These are phyloP conservation scores for Ilyonectria destructans DNA, from an alignment of 2,329 filamentous ascomycete genomes.

Conservation along the genomic window DNA sequence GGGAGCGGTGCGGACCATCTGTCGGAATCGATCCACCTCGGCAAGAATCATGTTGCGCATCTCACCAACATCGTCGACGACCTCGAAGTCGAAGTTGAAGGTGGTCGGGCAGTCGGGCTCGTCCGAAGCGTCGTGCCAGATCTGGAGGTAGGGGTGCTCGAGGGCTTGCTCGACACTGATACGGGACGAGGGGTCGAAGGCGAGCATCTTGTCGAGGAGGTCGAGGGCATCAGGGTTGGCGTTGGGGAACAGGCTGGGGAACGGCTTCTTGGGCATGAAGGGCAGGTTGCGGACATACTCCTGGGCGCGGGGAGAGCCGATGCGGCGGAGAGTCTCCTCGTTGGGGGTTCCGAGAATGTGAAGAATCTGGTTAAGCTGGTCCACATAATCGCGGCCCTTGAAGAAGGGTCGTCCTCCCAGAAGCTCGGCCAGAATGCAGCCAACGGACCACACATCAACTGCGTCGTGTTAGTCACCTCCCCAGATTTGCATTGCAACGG, in stretches of 20 bases:
- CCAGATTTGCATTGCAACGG: background rate
- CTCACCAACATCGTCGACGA: conserved; percentile 93
- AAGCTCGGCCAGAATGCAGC: conserved; percentile 96
- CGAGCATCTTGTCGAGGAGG: conserved; percentile 96
- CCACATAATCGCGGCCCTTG: conserved; percentile 99
- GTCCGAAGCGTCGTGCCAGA: conserved; percentile 98
- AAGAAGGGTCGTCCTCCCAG: conserved; percentile 98
- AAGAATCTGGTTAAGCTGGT: conserved; percentile 99
- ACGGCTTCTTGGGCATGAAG: conserved; percentile 94
- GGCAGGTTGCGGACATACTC: conserved; percentile 98
- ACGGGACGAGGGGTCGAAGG: conserved; percentile 94
- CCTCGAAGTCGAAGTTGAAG: conserved; percentile 98
- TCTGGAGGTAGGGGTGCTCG: conserved; percentile 95
- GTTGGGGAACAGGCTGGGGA: conserved; percentile 90
- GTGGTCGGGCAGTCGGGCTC: conserved; percentile 94
- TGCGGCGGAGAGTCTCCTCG: conserved; percentile 93
- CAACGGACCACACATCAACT: conserved; percentile 99
- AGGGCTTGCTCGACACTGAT: conserved; percentile 96
- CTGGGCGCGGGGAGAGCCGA: conserved; percentile 95
- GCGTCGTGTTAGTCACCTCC: conserved; percentile 30
- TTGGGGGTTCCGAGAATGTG: conserved; percentile 98
- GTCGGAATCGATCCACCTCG: conserved; percentile 92
- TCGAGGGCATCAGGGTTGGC: conserved; percentile 97
- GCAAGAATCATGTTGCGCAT: conserved; percentile 98
- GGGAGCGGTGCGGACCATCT: conserved; percentile 69